Percentiles rank a stretch among this genome's conserved stretches.
phyloP scores from a whole-genome alignment of 2,329 filamentous ascomycete genomes.

The Fusarium citri region DNA sequence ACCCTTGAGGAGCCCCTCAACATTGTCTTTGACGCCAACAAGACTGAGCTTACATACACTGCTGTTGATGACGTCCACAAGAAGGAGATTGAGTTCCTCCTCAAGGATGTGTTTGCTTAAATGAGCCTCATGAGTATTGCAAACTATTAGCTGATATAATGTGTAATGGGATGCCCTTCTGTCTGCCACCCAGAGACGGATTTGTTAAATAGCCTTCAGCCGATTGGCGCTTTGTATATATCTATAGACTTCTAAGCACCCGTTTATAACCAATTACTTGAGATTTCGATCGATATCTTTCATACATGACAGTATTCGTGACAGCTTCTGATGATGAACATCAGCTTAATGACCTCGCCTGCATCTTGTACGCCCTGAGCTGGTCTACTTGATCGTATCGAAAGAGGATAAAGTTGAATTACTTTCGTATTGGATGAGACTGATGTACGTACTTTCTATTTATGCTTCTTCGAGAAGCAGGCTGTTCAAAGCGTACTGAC shows the following conservation, averaged over 20 bases:
- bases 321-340: background rate
- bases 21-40: slow-evolving; percentile 63
- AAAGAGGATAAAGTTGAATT: background rate
- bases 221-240: background rate
- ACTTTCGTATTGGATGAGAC: background rate
- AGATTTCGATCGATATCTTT: background rate
- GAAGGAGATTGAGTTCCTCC: slow-evolving; percentile 55
- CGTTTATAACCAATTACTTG: background rate
- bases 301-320: background rate
- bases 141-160: background rate
- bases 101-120: slow-evolving; percentile 38
- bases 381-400: background rate
- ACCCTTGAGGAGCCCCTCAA: slow-evolving; percentile 55
- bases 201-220: background rate
- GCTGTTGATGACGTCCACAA: slow-evolving; percentile 59
- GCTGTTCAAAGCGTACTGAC: no score
- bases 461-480: no score
- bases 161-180: background rate
- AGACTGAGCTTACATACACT: slow-evolving; percentile 52
- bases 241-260: background rate
- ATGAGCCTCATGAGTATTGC: background rate
- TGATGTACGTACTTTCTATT: background rate
- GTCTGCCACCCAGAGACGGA: background rate
- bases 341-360: background rate
- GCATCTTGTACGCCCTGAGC: background rate